Conservation (phyloP, 257 asterid species). For the Solanum corneliomulleri region DNA sequence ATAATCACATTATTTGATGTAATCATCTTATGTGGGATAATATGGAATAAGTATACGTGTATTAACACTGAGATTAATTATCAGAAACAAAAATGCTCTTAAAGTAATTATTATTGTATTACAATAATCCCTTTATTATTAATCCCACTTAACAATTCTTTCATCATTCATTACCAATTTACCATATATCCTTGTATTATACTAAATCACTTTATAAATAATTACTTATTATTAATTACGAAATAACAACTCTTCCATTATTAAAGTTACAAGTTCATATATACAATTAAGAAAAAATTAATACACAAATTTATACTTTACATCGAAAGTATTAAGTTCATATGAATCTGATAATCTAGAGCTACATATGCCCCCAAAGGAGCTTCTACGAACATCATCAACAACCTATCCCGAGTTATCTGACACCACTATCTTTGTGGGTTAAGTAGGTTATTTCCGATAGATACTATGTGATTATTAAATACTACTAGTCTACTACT, state of each 20-base stretch:
- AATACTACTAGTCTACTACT: neutral
- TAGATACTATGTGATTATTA: neutral
- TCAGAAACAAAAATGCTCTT: neutral
- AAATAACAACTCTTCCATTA: neutral
- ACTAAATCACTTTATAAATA: too few species aligned
- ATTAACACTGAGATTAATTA: neutral
- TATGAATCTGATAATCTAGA: neutral
- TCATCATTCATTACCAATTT: neutral
- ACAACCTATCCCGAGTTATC: neutral
- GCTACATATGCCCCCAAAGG: neutral
- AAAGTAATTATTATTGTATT: neutral
- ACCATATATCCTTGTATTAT: too few species aligned
- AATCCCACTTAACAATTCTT: neutral
- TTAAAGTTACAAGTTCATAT: neutral
- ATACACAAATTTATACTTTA: neutral
- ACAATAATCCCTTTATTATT: neutral
- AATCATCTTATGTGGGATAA: too few species aligned
- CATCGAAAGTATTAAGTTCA: neutral
- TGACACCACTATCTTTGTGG: neutral
- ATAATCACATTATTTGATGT: too few species aligned
- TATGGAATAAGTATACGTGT: neutral
- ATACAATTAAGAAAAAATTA: neutral
- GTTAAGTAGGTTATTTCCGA: too few species aligned
- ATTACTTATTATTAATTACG: too few species aligned
- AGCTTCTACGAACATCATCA: neutral